Evolutionary conservation across 2,329 filamentous ascomycete genomes (phyloP), one percentile per base, ranked within the genome.

Genomic region (Plenodomus biglobosus): DNA sequence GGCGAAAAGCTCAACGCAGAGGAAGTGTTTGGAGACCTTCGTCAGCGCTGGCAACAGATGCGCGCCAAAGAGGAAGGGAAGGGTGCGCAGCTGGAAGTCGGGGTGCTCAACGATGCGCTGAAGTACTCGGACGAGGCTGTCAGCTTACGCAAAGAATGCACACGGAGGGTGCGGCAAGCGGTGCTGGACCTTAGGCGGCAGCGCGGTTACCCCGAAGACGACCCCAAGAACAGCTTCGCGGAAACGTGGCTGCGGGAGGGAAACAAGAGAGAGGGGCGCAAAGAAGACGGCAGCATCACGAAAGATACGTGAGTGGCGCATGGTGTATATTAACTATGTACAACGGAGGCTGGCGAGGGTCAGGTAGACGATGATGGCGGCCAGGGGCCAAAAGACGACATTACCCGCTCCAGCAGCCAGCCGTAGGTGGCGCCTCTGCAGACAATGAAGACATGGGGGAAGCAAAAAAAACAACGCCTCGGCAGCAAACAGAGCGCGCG

Each of bases 1-100:
- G 94, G 94, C 18, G 85, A 92, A 48, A 82, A 82, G 15, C 78
- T 95, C 0, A 86, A 95, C 63, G 79, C 80, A 1, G 88, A 94
- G 48, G 76, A 75, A 16, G 78, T 85, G 1, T 96, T 96, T 76
- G 90, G 88, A 3, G 88, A 90, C 50, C 75, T 95, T 66, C 80
- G 92, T 49, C 75, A 76, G 24, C 79, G 82, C 44, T 99, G 94
- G 94, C 81, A 81, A 61, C 78, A 80, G 46, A 73, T 96, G 43
- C 76, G 63, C 80, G 84, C 50, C 69, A 74, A 58, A 67, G 80
- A 56, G 77, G 83, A 59, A 73, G 76, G 54, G 73, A 74, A 52
- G 61, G 75, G 55, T 56, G 61, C 53, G 64, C 70, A 51, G 60
- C 41, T 76, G 47, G 73, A 72, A 19, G 68, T 82, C 1, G 87